Evolutionary conservation across 768 basidiomycete genomes (phyloP).

Genomic region (Daedalea quercina): DNA sequence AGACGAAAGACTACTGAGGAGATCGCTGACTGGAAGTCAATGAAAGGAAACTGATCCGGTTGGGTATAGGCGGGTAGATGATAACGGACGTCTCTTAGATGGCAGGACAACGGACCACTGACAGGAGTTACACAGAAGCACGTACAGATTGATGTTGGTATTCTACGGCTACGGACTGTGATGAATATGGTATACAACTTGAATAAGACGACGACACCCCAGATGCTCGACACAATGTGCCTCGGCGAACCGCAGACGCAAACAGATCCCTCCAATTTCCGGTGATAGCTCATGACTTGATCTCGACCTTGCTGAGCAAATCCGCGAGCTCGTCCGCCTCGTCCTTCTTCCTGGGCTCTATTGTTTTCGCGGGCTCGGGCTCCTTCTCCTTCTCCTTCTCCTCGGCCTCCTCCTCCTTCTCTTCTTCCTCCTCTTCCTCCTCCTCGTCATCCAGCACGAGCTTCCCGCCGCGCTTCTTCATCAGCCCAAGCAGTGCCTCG

Average conservation of each 20-base stretch:
- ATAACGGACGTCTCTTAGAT: not conserved
- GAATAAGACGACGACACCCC: not conserved
- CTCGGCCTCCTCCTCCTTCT: conserved; percentile 36
- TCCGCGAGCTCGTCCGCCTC: conserved; percentile 56
- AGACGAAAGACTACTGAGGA: conserved; percentile 36
- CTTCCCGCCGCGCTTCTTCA: conserved; percentile 64
- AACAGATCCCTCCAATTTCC: not conserved
- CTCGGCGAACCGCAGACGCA: not conserved
- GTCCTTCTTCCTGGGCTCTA: conserved; percentile 20
- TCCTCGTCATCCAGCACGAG: conserved; percentile 73
- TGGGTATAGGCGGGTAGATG: not conserved
- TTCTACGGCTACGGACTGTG: not conserved
- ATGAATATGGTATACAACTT: conserved; percentile 4
- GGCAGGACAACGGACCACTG: not conserved
- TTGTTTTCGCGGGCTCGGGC: conserved; percentile 22
- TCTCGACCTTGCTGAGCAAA: conserved; percentile 56
- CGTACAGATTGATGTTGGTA: not conserved
- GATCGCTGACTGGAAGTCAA: conserved; percentile 5
- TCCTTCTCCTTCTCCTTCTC: conserved; percentile 33
- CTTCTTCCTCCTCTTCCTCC: conserved; percentile 67
- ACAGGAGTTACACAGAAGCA: not conserved
- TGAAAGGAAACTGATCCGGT: not conserved
- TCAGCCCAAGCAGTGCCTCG: conserved; percentile 41
- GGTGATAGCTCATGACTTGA: conserved; percentile 9
- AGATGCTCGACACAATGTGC: not conserved